phyloP scores from a whole-genome alignment of 2,329 filamentous ascomycete species.

The Botryotinia convoluta region DNA sequence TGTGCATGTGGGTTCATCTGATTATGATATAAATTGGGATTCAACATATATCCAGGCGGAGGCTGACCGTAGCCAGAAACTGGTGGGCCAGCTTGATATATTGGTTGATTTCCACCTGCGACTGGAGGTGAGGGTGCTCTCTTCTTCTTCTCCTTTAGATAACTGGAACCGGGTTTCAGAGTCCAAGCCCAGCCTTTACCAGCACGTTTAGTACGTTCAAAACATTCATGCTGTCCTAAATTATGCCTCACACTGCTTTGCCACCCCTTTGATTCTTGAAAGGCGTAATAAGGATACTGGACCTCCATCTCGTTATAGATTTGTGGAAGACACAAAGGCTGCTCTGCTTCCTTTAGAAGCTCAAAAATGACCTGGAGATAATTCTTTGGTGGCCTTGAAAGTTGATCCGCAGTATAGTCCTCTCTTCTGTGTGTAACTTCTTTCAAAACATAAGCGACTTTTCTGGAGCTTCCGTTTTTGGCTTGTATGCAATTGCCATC shows the following conservation, averaged over 20 bases:
- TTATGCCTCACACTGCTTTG: constrained; percentile 63
- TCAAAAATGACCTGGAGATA: constrained; percentile 59
- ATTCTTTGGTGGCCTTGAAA: constrained; percentile 61
- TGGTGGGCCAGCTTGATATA: constrained; percentile 33
- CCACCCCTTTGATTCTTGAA: constrained; percentile 55
- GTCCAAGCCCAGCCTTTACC: constrained; percentile 59
- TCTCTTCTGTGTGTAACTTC: constrained; percentile 51
- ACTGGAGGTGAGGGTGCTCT: constrained; percentile 42
- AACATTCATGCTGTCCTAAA: constrained; percentile 55
- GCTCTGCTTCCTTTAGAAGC: constrained; percentile 49
- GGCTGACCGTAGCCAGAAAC: constrained; percentile 22
- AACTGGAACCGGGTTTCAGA: constrained; percentile 51
- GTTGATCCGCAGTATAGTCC: constrained; percentile 68
- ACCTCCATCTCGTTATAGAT: constrained; percentile 59
- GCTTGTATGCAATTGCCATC: constrained; percentile 15
- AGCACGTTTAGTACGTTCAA: constrained; percentile 50
- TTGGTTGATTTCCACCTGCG: constrained; percentile 33
- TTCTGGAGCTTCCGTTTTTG: constrained; percentile 38
- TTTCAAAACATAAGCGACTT: constrained; percentile 44
- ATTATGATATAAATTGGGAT: constrained; percentile 30
- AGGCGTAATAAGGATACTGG: constrained; percentile 57
- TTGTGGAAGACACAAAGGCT: constrained; percentile 55
- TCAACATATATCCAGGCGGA: constrained; percentile 26
- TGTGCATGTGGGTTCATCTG: constrained; percentile 28
- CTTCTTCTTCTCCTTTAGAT: constrained; percentile 56